Evolutionary conservation across 257 asterid genomes (phyloP).

Genomic region (Solanum gracilifrons): DNA sequence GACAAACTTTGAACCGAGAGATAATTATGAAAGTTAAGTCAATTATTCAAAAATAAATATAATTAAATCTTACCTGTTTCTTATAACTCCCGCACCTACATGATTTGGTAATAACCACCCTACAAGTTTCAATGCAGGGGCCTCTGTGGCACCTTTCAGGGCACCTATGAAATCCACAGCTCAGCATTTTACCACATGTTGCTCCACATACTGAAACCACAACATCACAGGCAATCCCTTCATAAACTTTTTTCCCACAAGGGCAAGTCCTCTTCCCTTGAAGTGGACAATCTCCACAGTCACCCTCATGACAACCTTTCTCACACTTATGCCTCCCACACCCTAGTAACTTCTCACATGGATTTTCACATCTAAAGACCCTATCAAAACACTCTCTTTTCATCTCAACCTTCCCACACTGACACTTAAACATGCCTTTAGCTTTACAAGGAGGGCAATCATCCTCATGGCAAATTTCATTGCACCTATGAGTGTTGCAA

Average conservation of each 20-base stretch:
- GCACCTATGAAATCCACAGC: conserved; percentile 76
- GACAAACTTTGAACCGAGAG: neutral
- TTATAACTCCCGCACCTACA: conserved; percentile 94
- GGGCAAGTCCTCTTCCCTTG: conserved; percentile 92
- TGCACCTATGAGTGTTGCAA: conserved; percentile 64
- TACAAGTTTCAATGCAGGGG: conserved; percentile 63
- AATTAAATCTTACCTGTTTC: conserved; percentile 52
- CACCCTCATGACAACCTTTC: conserved; percentile 76
- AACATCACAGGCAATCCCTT: conserved; percentile 81
- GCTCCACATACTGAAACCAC: conserved; percentile 64
- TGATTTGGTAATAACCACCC: conserved; percentile 57
- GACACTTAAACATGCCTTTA: conserved; percentile 48
- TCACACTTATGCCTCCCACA: conserved; percentile 74
- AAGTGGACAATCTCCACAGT: conserved; percentile 68
- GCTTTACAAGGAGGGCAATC: conserved; percentile 54
- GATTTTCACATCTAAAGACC: conserved; percentile 56
- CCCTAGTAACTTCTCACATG: conserved; percentile 53
- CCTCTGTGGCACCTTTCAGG: conserved; percentile 95
- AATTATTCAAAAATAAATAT: neutral
- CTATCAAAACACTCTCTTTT: conserved; percentile 69
- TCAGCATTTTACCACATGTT: conserved; percentile 62
- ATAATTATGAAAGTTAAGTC: neutral
- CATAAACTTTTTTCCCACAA: conserved; percentile 69
- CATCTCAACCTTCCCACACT: conserved; percentile 57
- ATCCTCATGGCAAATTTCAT: conserved; percentile 69